These are phyloP conservation scores for Erodium chrysanthum DNA, from an alignment of 441 rosid genomes.

Conservation along the genomic window DNA sequence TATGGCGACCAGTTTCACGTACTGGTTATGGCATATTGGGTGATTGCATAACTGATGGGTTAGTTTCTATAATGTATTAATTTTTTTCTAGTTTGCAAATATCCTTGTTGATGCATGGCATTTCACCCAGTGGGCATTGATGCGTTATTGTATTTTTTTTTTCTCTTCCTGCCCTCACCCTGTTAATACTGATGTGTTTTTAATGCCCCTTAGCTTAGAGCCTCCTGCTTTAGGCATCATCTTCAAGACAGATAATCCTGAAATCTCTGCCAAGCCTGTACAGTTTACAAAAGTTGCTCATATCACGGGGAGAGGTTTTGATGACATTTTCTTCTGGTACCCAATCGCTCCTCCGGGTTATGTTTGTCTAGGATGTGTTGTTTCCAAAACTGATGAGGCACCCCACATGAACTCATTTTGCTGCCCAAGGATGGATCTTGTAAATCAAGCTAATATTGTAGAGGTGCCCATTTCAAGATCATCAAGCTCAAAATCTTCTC, in stretches of 20 bases:
- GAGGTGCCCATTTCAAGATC: conserved; percentile 80
- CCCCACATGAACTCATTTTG: conserved; percentile 59
- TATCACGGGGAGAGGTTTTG: conserved; percentile 73
- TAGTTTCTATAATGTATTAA: conserved; percentile 23
- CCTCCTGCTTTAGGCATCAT: conserved; percentile 84
- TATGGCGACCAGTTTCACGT: conserved; percentile 88
- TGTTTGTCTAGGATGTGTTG: conserved; percentile 85
- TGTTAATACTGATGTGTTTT: neutral
- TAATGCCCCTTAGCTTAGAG: conserved; percentile 51
- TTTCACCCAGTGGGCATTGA: neutral
- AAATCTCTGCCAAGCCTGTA: conserved; percentile 81
- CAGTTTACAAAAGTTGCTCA: conserved; percentile 84
- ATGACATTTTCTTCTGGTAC: conserved; percentile 91
- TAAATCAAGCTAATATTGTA: conserved; percentile 67
- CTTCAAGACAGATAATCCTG: conserved; percentile 70
- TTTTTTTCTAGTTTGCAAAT: neutral
- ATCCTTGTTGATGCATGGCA: neutral
- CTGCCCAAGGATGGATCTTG: conserved; percentile 95
- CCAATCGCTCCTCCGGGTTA: conserved; percentile 98
- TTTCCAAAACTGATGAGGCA: conserved; percentile 65
- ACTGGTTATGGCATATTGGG: conserved; percentile 75
- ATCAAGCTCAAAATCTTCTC: conserved; percentile 64
- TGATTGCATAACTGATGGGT: conserved; percentile 97
- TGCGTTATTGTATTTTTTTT: neutral
- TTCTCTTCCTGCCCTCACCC: neutral